Base-by-base conservation (phyloP, 164 flowering plant genomes). In the Annona squamosa region DNA sequence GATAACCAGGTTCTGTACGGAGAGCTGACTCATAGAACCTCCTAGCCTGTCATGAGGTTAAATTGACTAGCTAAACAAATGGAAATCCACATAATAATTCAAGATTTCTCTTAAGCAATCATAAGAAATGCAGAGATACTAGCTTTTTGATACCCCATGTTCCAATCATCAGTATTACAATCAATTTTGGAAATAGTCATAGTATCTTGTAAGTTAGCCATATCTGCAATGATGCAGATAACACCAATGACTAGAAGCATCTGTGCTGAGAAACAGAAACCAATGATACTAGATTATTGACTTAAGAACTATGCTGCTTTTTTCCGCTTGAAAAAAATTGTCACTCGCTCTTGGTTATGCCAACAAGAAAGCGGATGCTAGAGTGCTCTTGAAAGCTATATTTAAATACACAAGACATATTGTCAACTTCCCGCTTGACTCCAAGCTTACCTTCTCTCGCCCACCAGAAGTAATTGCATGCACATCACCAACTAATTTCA, bases 21-120 rank as follows among this genome's bases (percentile, higher is more conserved):
- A 95, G 93, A 63, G 98, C 94, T 12, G 99, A 94, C 80, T 94
- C 98, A 78, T 94, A 94, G 72, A 91, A 94, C 83, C 89, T 94
- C 73, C 90, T 91, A 42, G 99, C 99, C 99, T 94, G 84, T 75
- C 3, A 45, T 73, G 69, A 72, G 68, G 37, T 19, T 7, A 66
- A 43, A 44, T 44, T 44, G 43, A 44, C 46, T 43, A 42, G 18
- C 46, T 66, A 41, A 3, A 63, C 42, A 13, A 4, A 43, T 10
- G 9, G 46, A 66, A 42, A 66, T 44, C 18, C 68, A 66, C 5
- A n/a, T 19, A n/a, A 63, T 56, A 44, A 10, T 5, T 26, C 5
- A 4, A 56, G 48, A n/a, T 42, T 16, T 68, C 10, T 68, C 47
- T n/a, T 3, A 17, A 45, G 46, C 9, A 43, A 46, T 44, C 9